phyloP scores from a whole-genome alignment of 177 flowering plant genomes.

The Vitis hybrid region DNA sequence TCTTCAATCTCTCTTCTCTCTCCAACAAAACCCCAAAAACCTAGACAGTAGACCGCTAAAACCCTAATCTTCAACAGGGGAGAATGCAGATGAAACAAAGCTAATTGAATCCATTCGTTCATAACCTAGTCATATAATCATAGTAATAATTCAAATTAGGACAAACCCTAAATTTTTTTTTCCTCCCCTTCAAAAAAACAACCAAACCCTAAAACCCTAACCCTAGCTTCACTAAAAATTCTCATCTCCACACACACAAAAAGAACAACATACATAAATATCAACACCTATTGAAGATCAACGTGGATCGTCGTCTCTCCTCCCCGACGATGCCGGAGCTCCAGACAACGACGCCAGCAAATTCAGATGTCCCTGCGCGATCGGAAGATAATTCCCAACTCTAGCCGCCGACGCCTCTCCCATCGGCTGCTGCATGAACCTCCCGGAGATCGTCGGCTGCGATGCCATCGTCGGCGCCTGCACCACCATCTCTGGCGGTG shows the following conservation, averaged over 20 bases:
- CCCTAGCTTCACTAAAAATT: constrained; percentile 21
- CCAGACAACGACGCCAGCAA: constrained; percentile 84
- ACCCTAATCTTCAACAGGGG: constrained; percentile 17
- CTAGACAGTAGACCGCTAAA: constrained; percentile 22
- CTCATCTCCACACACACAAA: constrained; percentile 10
- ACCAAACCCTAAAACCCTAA: constrained; percentile 17
- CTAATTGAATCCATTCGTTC: constrained; percentile 22
- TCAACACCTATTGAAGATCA: constrained; percentile 25
- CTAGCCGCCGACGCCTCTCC: constrained; percentile 91
- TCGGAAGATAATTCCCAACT: constrained; percentile 82
- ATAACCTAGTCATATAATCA: neutral
- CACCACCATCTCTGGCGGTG: constrained; percentile 33
- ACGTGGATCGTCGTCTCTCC: constrained; percentile 74
- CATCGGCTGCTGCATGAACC: constrained; percentile 50
- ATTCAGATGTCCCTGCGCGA: constrained; percentile 77
- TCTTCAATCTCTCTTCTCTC: constrained; percentile 2
- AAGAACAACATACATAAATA: constrained; percentile 16
- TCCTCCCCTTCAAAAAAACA: neutral
- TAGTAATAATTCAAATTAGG: neutral
- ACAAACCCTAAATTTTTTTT: neutral
- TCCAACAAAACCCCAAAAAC: constrained; percentile 13
- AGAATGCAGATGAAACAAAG: constrained; percentile 14
- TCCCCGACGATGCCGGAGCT: constrained; percentile 44
- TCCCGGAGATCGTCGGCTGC: constrained; percentile 22
- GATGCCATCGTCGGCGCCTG: constrained; percentile 23